Conservation (phyloP, 306 rosid species). For the Cicer cuneatum region DNA sequence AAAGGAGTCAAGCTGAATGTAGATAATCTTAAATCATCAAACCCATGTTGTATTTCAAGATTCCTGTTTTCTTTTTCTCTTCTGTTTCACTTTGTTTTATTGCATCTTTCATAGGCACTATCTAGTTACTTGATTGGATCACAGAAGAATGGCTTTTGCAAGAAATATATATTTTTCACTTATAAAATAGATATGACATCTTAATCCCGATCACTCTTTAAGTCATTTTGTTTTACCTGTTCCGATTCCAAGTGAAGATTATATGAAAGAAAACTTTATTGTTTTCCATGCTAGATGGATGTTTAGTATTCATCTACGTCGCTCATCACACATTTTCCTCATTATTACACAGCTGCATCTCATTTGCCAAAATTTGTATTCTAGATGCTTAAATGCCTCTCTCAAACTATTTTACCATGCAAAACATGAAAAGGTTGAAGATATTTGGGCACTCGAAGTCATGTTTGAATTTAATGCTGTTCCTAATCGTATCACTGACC, state of each 20-base stretch:
- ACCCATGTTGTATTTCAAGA: not conserved
- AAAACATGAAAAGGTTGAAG: slow-evolving; percentile 33
- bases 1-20: not conserved
- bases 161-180: not conserved
- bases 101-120: not conserved
- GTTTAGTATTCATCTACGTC: not conserved
- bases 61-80: not conserved
- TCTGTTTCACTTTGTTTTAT: not conserved
- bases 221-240: not conserved
- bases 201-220: not conserved
- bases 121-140: not conserved
- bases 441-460: slow-evolving; percentile 1
- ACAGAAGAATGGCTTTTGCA: not conserved
- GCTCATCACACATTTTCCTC: not conserved
- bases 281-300: no score
- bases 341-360: not conserved
- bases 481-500: slow-evolving; percentile 1
- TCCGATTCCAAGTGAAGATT: not conserved
- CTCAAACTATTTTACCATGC: slow-evolving; percentile 16
- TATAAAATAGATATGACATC: not conserved
- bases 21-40: slow-evolving; percentile 15
- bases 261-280: not conserved
- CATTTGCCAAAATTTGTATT: slow-evolving; percentile 10
- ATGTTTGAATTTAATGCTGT: slow-evolving; percentile 12
- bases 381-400: slow-evolving; percentile 19